Percentiles rank a stretch among this genome's conserved stretches.
Conservation (phyloP, 2,329 filamentous ascomycete species). For the Aspergillus puulaauensis region DNA sequence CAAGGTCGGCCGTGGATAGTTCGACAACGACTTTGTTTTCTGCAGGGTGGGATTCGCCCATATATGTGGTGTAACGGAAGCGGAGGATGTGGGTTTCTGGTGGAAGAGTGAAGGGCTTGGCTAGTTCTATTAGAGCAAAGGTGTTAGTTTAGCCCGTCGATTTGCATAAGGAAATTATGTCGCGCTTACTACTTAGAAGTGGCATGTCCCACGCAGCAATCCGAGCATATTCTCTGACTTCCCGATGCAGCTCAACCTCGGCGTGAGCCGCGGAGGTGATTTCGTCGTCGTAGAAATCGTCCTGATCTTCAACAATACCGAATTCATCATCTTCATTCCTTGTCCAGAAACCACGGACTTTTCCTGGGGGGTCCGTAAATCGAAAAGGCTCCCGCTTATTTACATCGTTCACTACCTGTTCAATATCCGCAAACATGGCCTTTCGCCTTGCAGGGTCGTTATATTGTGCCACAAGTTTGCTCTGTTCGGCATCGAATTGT, state of each 20-base stretch:
- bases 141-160: neutral
- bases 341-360: conserved; percentile 41
- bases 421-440: conserved; percentile 31
- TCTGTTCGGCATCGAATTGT: conserved; percentile 38
- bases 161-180: neutral
- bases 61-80: conserved; percentile 95
- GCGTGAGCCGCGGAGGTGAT: conserved; percentile 79
- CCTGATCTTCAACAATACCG: conserved; percentile 50
- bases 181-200: conserved; percentile 71
- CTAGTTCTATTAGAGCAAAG: conserved; percentile 62
- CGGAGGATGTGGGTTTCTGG: conserved; percentile 67
- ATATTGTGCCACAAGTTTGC: conserved; percentile 36
- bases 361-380: conserved; percentile 28
- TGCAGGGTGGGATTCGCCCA: conserved; percentile 90
- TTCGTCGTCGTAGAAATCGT: conserved; percentile 71
- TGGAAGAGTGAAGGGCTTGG: conserved; percentile 77
- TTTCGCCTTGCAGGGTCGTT: conserved; percentile 33
- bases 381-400: conserved; percentile 31
- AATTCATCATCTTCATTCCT: conserved; percentile 48
- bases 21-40: conserved; percentile 93
- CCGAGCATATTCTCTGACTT: conserved; percentile 83
- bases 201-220: conserved; percentile 96
- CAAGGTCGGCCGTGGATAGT: conserved; percentile 73
- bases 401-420: conserved; percentile 30
- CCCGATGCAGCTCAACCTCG: conserved; percentile 83